Evolutionary conservation across 2,329 filamentous ascomycete genomes (phyloP).

Genomic region (Fusarium sulawesiense): DNA sequence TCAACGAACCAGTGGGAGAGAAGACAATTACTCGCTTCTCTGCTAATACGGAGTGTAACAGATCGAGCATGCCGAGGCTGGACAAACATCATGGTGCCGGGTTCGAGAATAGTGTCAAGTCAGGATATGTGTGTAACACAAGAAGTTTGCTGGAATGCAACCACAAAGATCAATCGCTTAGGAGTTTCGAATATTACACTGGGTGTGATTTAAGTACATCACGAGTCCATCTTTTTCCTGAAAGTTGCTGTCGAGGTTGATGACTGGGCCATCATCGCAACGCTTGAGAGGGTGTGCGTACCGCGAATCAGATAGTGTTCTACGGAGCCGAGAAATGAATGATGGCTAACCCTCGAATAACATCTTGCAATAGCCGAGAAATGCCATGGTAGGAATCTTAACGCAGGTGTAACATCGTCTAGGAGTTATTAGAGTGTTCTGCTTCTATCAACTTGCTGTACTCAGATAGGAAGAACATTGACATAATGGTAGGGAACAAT

Average conservation of each 20-base stretch:
- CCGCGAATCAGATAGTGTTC: not conserved
- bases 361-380: not conserved
- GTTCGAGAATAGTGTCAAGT: not conserved
- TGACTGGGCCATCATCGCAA: not conserved
- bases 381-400: fast-evolving
- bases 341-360: fast-evolving
- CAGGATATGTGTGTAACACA: not conserved
- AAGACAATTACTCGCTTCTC: too few relatives aligned
- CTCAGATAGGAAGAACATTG: not conserved
- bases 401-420: not conserved
- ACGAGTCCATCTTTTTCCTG: not conserved
- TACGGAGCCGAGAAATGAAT: too few relatives aligned
- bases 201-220: not conserved
- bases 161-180: not conserved
- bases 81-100: not conserved
- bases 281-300: not conserved
- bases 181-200: not conserved
- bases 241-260: not conserved
- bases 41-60: not conserved
- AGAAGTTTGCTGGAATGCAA: not conserved
- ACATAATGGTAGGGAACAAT: not conserved
- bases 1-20: not conserved
- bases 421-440: not conserved
- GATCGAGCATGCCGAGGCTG: not conserved
- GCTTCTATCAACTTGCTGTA: not conserved